Evolutionary conservation across 1,284 basidiomycete species (phyloP).

Genomic region (Irpex sp.): DNA sequence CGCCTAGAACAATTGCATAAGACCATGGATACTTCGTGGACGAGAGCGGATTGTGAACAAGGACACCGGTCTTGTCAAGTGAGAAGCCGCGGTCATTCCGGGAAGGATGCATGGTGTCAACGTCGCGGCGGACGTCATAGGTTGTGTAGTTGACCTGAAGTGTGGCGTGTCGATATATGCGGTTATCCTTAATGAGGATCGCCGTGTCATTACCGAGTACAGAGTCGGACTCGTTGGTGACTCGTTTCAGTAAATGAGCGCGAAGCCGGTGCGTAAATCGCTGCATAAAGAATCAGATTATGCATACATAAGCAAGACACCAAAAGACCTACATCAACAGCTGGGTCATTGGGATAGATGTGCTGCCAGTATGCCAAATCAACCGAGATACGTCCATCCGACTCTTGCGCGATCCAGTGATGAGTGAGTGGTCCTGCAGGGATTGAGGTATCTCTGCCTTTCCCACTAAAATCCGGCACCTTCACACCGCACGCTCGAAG

Average conservation of each 20-base stretch:
- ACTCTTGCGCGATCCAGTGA: background rate
- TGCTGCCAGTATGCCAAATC: background rate
- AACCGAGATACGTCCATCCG: background rate
- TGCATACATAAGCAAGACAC: no score
- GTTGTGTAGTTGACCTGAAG: background rate
- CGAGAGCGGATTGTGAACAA: background rate
- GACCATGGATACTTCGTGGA: background rate
- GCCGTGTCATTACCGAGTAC: background rate
- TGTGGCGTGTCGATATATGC: background rate
- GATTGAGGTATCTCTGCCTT: background rate
- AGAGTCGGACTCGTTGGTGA: background rate
- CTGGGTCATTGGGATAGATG: background rate
- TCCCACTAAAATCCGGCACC: background rate
- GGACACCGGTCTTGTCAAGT: background rate
- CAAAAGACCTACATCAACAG: no score
- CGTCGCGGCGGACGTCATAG: background rate
- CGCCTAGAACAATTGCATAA: background rate
- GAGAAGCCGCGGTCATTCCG: background rate
- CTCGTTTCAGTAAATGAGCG: background rate
- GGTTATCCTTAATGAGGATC: background rate
- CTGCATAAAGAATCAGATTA: no score
- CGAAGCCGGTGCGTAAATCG: background rate
- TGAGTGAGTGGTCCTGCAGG: background rate
- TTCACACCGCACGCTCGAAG: background rate
- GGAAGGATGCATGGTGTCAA: background rate